Base-by-base conservation (phyloP, 306 rosid genomes). In the Geum urbanum region DNA sequence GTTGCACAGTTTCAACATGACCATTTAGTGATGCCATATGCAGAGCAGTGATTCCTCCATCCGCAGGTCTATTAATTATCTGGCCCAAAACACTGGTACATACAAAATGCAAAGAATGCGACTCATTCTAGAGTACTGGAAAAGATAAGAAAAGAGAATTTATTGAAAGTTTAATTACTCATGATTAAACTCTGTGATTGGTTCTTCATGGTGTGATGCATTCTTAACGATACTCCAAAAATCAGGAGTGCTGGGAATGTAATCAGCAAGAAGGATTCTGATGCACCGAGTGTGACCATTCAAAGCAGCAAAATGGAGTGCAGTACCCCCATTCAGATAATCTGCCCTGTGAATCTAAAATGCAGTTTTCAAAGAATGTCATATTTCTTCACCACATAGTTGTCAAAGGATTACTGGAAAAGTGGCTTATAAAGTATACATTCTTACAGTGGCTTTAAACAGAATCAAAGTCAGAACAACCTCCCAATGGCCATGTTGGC, bases 401-500 rank as follows among this genome's bases (percentile, higher is more conserved):
- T 13, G 44, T 32, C 53, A 39, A 22, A 14, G 10, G 52, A 66
- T 24, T 66, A 76, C 13, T 56, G 22, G 55, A 73, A 82, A 64
- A 46, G 43, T 59, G 27, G 47, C 24, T 55, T 35, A 24, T 61
- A n/a, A 27, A 67, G 70, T 16, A 35, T 13, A 71, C 0, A 62
- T 27, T 68, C 90, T 70, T 86, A 94, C 99, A 55, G 89, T 88
- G 69, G 99, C 96, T 6, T 76, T 79, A 63, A 79, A 85, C 66
- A 94, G 81, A 62, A 91, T 60, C 67, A 94, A 77, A 65, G 84
- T 91, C 95, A 79, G 91, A 72, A 87, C 96, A 62, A 91, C 97
- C 76, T 91, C 99, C 99, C 97, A 94, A 49, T 86, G 95, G 83
- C 99, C 99, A 78, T 91, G 88, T 78, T 91, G 97, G 78, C 99